A percentile compares a stretch with the other conserved stretches of the same genome.
Evolutionary conservation across 768 basidiomycete species (phyloP).

Genomic region (Daedaleopsis sinensis): DNA sequence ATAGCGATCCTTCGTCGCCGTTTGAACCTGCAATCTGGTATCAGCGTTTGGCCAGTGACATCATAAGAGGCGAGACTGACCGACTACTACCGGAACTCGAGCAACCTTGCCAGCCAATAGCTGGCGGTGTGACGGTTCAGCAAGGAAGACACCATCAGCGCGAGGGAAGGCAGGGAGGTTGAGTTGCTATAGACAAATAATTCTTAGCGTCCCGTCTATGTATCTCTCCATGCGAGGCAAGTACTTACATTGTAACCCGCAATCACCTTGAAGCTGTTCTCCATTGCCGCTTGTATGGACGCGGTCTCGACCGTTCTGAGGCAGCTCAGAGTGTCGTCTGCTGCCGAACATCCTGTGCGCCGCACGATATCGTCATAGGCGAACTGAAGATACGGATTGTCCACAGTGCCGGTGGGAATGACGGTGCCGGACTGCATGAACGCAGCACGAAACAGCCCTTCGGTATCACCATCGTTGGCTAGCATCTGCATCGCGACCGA

Average conservation of each 20-base stretch:
- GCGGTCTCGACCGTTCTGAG: conserved; percentile 40
- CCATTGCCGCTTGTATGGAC: conserved; percentile 35
- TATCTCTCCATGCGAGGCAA: conserved; percentile 47
- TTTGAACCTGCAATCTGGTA: conserved; percentile 32
- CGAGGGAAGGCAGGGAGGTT: conserved; percentile 52
- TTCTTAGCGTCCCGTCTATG: conserved; percentile 2
- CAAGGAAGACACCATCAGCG: conserved; percentile 51
- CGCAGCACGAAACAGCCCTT: conserved; percentile 33
- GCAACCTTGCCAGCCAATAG: conserved; percentile 49
- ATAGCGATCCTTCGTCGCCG: conserved; percentile 61
- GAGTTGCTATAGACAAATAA: conserved; percentile 43
- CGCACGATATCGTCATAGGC: conserved; percentile 45
- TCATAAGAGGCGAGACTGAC: not conserved
- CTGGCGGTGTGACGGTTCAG: conserved; percentile 41
- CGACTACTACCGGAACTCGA: conserved; percentile 45
- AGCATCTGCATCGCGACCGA: conserved; percentile 33
- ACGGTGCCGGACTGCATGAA: conserved; percentile 39
- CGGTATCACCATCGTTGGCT: conserved; percentile 26
- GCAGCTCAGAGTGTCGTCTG: conserved; percentile 43
- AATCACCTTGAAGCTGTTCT: conserved; percentile 36
- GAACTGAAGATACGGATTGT: conserved; percentile 28
- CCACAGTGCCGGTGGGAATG: conserved; percentile 17
- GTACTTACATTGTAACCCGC: conserved; percentile 33
- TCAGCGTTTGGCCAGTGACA: not conserved
- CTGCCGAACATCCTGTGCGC: conserved; percentile 38